Evolutionary conservation across 2,329 filamentous ascomycete genomes (phyloP), one percentile per base, ranked within the genome.

Genomic region (Pseudogymnoascus sp.): DNA sequence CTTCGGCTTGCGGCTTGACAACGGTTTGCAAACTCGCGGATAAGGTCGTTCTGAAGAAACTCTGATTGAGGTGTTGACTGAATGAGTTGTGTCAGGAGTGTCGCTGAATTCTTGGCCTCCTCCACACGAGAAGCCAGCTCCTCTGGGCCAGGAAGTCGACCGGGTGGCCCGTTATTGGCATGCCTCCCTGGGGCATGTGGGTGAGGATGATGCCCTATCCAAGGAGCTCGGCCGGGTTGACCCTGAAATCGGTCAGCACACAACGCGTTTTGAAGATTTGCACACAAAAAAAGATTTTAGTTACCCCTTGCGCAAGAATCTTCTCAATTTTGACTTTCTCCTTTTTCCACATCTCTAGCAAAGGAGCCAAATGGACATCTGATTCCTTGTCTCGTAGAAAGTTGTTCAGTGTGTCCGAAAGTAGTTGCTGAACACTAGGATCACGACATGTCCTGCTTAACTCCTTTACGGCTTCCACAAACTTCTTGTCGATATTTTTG

Each of bases 1-100:
- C 89, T 91, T 61, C 87, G 83, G 61, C 90, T 88, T 4, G 93
- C 93, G 62, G 85, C 83, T 66, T 88, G 85, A 72, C 93, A 97
- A 23, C 94, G 87, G 68, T 94, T 88, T 58, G 88, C 85, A 72
- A 99, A 97, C 76, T 99, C 94, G 72, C 88, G 89, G 73, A 97
- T 87, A 61, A 99, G 81, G n/a, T 97, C 93, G 71, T 95, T 93
- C 61, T 80, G 75, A 19, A 92, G 80, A 23, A 97, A 78, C 72
- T 96, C 92, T 12, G 81, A 77, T 0, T 88, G 81, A 0, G 91
- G 85, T 0, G 92, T 96, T 63, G 90, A 92, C 74, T 93, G 90
- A 16, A 96, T 86, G 6, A 97, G 87, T 75, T 99, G 93, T 61
- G 91, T 83, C n/a, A 99, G 84, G 4, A 99, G 84, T 73, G 92